Percentiles rank a stretch among this genome's conserved stretches.
phyloP scores from a whole-genome alignment of 2,329 filamentous ascomycete genomes.

The Lasiodiplodia sp. region DNA sequence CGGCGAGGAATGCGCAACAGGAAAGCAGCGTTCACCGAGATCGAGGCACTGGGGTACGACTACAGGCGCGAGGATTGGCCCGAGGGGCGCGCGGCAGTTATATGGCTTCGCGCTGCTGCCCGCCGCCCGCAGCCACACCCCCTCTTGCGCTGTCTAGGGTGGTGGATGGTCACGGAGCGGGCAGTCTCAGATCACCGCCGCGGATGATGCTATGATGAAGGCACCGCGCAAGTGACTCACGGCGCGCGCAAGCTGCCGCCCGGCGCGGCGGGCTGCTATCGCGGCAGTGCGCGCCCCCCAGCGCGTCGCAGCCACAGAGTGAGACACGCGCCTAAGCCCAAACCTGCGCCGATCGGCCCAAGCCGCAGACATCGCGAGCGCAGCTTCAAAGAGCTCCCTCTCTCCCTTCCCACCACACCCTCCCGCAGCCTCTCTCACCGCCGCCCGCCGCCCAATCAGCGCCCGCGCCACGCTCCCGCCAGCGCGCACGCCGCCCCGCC shows the following conservation, averaged over 20 bases:
- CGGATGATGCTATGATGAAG: conserved; percentile 25
- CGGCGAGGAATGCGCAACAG: conserved; percentile 23
- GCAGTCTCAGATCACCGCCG: conserved; percentile 29
- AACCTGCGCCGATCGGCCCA: conserved; percentile 23
- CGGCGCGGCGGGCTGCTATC: conserved; percentile 24
- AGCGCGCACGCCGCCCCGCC: conserved; percentile 33
- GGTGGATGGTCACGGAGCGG: conserved; percentile 22
- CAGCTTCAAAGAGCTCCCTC: conserved; percentile 24
- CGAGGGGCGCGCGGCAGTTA: conserved; percentile 18
- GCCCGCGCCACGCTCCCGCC: conserved; percentile 31
- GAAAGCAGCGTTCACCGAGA: conserved; percentile 19
- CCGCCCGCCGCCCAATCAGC: conserved; percentile 38
- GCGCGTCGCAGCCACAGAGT: conserved; percentile 26
- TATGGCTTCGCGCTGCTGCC: conserved; percentile 24
- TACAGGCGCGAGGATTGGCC: conserved; percentile 23
- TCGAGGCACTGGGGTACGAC: conserved; percentile 21
- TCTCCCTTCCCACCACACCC: conserved; percentile 29
- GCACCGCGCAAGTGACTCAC: conserved; percentile 27
- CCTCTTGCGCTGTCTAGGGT: conserved; percentile 19
- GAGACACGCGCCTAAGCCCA: conserved; percentile 27
- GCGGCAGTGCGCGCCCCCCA: conserved; percentile 9
- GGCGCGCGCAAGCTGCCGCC: conserved; percentile 24
- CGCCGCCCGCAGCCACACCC: conserved; percentile 24
- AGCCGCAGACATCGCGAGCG: conserved; percentile 23
- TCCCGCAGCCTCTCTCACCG: conserved; percentile 29